A percentile compares a stretch with the other conserved stretches of the same genome.
phyloP scores from a whole-genome alignment of 148 eudicot genomes.

The Nepenthes gracilis region DNA sequence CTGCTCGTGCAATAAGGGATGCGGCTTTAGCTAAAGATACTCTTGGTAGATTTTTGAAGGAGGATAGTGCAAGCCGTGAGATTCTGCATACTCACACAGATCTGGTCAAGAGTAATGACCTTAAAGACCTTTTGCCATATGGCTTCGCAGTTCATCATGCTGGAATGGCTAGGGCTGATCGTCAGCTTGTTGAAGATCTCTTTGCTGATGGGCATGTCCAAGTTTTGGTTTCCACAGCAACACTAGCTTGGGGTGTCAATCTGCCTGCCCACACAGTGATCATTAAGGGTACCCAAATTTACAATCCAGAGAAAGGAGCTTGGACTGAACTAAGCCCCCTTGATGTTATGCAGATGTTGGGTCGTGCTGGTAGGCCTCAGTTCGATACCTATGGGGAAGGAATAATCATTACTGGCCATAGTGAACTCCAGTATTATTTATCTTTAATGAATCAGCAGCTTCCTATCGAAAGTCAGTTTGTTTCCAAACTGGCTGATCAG shows the following conservation, averaged over 20 bases:
- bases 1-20: slow-evolving; percentile 73
- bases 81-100: slow-evolving; percentile 53
- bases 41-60: slow-evolving; percentile 49
- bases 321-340: slow-evolving; percentile 80
- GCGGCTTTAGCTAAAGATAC: slow-evolving; percentile 68
- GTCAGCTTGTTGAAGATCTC: slow-evolving; percentile 59
- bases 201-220: slow-evolving; percentile 63
- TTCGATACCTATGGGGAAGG: slow-evolving; percentile 74
- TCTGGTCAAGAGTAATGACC: slow-evolving; percentile 59
- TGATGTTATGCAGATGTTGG: slow-evolving; percentile 85
- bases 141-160: slow-evolving; percentile 78
- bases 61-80: slow-evolving; percentile 71
- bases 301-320: slow-evolving; percentile 73
- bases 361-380: slow-evolving; percentile 84
- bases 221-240: slow-evolving; percentile 74
- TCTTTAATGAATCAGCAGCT: slow-evolving; percentile 77
- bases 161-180: slow-evolving; percentile 71
- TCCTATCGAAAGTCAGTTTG: slow-evolving; percentile 71
- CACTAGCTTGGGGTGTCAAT: slow-evolving; percentile 80
- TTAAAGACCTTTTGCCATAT: slow-evolving; percentile 64
- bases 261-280: slow-evolving; percentile 71
- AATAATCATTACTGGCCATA: slow-evolving; percentile 62
- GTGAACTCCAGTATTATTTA: slow-evolving; percentile 61
- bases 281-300: slow-evolving; percentile 75
- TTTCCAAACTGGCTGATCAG: slow-evolving; percentile 77